Evolutionary conservation across 495 filamentous ascomycete species (phyloP), one percentile per base, ranked within the genome.

Genomic region (Rostrohypoxylon terebratum): DNA sequence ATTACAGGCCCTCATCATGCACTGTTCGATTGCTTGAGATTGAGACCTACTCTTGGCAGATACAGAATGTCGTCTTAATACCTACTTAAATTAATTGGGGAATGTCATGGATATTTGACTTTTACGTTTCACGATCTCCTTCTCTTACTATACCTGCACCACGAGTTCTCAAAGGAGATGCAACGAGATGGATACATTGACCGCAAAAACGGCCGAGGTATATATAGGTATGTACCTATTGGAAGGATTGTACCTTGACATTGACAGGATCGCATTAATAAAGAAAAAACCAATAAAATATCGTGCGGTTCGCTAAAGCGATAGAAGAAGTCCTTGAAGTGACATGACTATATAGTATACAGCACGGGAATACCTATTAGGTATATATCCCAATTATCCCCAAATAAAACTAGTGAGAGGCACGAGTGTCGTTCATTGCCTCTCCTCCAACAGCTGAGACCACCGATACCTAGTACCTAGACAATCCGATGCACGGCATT

Each of bases 391-490:
- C 14, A 14, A 63, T n/a, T 53, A 59, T 40, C 21, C 55, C 10
- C 18, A 48, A 4, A 58, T 40, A 44, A 63, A 66, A 66, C n/a
- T n/a, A n/a, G n/a, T n/a, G n/a, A n/a, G n/a, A 28, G 13, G 58
- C 57, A 4, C 4, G 44, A 59, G 34, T 58, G 57, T 51, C 63
- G 3, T 72, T 51, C 58, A 3, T 72, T 64, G 59, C 59, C 59
- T 53, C n/a, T 62, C 42, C 47, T 54, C 44, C 50, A 2, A 11
- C 50, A 8, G 3, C 28, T 48, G 34, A 57, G n/a, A 34, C 25
- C 64, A 16, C 4, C 42, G 13, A 59, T 54, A 38, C 53, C 63
- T 42, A 57, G 28, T 42, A 34, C 51, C 33, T 28, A 28, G 28
- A 28, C 28, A 28, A 28, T 28, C 28, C 28, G 28, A 4, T 5